These are phyloP conservation scores for Mycena galericulata DNA, from an alignment of 768 basidiomycete genomes.

Conservation along the genomic window DNA sequence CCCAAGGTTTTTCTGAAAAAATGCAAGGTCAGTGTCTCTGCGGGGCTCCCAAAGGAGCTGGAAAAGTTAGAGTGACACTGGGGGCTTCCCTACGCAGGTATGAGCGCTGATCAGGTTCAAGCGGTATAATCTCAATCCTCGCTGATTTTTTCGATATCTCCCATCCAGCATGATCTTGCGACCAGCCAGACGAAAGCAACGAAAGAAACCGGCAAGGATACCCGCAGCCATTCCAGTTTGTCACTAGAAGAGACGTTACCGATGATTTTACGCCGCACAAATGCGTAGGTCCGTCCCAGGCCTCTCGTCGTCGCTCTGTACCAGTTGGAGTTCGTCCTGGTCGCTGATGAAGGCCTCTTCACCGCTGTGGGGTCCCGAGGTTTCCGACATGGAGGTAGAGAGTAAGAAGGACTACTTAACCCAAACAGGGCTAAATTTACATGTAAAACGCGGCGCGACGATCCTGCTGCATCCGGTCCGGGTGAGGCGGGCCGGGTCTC, in stretches of 20 bases:
- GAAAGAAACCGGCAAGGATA: constrained; percentile 99
- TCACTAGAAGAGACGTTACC: constrained; percentile 83
- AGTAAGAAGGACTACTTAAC: no score
- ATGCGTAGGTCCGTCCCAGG: constrained; percentile 46
- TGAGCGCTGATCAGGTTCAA: constrained; percentile 97
- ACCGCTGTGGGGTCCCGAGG: no score
- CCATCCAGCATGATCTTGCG: constrained; percentile 35
- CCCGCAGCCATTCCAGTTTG: constrained; percentile 79
- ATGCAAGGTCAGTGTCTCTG: no score
- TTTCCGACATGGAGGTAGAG: no score
- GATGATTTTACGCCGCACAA: constrained; percentile 50
- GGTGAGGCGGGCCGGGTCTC: no score
- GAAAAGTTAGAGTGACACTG: no score
- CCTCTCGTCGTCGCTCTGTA: constrained; percentile 52
- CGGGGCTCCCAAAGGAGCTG: no score
- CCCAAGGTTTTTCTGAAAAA: constrained; percentile 74
- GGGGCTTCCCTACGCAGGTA: constrained; percentile 99
- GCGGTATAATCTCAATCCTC: constrained; percentile 97
- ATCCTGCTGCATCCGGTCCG: no score
- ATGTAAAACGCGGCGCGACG: no score
- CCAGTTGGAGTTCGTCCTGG: constrained; percentile 68
- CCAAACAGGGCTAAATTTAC: no score
- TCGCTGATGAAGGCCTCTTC: no score
- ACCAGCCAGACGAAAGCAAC: constrained; percentile 49
- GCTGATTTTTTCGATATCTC: constrained; percentile 48